Evolutionary conservation across 108 stramenopile genomes (phyloP), one percentile per base, ranked within the genome.

Genomic region (Cylindrotheca fusiformis): DNA sequence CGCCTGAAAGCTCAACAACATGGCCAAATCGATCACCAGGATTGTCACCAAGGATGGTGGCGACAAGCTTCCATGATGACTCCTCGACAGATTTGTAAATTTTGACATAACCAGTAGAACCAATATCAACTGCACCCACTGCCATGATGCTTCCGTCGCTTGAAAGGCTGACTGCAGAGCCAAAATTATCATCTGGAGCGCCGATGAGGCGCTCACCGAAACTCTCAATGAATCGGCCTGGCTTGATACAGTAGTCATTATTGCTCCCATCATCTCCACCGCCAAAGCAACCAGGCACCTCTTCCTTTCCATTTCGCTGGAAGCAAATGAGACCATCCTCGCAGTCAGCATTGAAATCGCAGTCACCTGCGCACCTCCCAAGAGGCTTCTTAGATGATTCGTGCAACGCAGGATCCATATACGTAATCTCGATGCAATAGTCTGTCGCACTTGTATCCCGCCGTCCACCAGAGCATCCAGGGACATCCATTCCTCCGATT

Each of bases 321-420:
- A 61, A 70, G 58, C 79, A 80, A 32, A 48, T 36, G 18, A 80
- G 32, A 32, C 67, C 66, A 25, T 31, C 28, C 2, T 44, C 69
- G 60, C 79, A 80, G 36, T 80, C 71, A 21, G 20, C 25, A 48
- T 76, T 71, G 5, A 48, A 28, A 50, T 80, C 79, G 32, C 79
- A 80, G 48, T 80, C 79, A 24, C 74, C 74, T 48, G 66, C 47
- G 45, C 79, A 80, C 22, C 53, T 41, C 6, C 23, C 56, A 6
- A 78, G 58, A 27, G 52, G 32, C 18, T 45, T 3, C 14, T 51
- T 19, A 20, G 67, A 58, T 0, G 44, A 52, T 50, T n/a, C n/a
- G n/a, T n/a, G n/a, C 67, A 59, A 3, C 58, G 44, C 17, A 59
- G 23, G 18, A 51, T 51, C 4, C 27, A 23, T 19, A 56, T 28